phyloP scores from a whole-genome alignment of 371 early-diverging fungal genomes.

The Rozella allomycis region DNA sequence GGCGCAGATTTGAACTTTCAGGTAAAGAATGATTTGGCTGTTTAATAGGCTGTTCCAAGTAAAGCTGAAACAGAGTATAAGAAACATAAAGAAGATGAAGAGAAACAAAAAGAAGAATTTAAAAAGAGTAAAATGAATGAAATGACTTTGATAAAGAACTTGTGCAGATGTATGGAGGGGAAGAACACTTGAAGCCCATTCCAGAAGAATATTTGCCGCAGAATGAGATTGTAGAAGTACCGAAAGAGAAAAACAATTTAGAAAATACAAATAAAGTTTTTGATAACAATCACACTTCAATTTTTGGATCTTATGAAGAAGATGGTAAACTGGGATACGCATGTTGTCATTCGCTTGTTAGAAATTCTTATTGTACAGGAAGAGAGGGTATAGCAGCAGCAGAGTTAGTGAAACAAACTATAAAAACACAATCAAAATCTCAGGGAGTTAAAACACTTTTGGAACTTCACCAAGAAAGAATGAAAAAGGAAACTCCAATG shows the following conservation, averaged over 20 bases:
- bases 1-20: conserved; percentile 53
- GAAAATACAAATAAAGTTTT: too few species aligned
- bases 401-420: too few species aligned
- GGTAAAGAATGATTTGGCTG: too few species aligned
- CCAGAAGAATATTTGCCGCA: too few species aligned
- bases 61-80: conserved; percentile 69
- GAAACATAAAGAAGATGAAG: conserved; percentile 61
- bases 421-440: too few species aligned
- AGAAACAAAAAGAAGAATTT: conserved; percentile 40
- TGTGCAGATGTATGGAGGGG: conserved; percentile 76
- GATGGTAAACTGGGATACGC: conserved; percentile 87
- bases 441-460: too few species aligned
- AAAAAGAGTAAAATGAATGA: conserved; percentile 11
- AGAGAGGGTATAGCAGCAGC: conserved; percentile 50
- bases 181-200: conserved; percentile 75
- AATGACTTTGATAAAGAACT: conserved; percentile 18
- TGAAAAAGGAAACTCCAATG: too few species aligned
- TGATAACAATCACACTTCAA: conserved; percentile 55
- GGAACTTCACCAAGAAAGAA: too few species aligned
- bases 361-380: conserved; percentile 63
- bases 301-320: conserved; percentile 90
- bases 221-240: too few species aligned
- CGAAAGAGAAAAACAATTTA: too few species aligned
- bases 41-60: conserved; percentile 82
- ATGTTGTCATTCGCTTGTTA: conserved; percentile 58